Evolutionary conservation across 140 eudicot species (phyloP).

Genomic region (Ambrosia hybrid): DNA sequence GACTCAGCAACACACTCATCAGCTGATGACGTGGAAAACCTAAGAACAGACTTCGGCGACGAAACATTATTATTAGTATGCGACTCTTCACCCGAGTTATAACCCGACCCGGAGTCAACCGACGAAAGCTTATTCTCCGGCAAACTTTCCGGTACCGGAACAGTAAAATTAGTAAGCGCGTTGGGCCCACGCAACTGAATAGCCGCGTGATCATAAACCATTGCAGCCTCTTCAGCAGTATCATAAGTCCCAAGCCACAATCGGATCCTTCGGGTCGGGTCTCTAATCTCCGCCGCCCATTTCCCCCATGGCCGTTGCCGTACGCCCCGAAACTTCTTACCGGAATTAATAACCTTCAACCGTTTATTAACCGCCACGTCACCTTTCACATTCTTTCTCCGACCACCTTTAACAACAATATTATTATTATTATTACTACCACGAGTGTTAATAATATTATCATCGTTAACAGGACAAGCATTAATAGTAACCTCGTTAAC

Average conservation of each 20-base stretch:
- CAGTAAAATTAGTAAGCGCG: conserved; percentile 83
- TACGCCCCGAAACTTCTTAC: conserved; percentile 83
- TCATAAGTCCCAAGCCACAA: conserved; percentile 90
- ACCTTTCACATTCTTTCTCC: conserved; percentile 12
- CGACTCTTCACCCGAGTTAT: conserved; percentile 66
- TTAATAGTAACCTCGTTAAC: conserved; percentile 49
- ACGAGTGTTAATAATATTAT: no score
- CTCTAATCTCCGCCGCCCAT: conserved; percentile 99
- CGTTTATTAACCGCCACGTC: conserved; percentile 27
- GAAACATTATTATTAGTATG: conserved; percentile 27
- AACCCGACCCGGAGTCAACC: conserved; percentile 42
- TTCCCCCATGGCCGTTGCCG: conserved; percentile 98
- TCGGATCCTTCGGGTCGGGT: conserved; percentile 69
- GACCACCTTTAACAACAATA: neutral
- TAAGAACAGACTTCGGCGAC: conserved; percentile 87
- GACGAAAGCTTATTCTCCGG: conserved; percentile 21
- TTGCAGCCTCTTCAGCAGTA: conserved; percentile 97
- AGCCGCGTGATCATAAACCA: conserved; percentile 98
- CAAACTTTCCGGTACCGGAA: conserved; percentile 23
- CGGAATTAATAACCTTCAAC: conserved; percentile 29
- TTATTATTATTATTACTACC: no score
- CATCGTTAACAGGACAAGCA: no score
- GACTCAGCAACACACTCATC: conserved; percentile 46
- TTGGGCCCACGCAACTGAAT: conserved; percentile 96
- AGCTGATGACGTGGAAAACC: conserved; percentile 31